Conservation (phyloP, 116 monocot genomes). For the Dioscorea cayenensis region DNA sequence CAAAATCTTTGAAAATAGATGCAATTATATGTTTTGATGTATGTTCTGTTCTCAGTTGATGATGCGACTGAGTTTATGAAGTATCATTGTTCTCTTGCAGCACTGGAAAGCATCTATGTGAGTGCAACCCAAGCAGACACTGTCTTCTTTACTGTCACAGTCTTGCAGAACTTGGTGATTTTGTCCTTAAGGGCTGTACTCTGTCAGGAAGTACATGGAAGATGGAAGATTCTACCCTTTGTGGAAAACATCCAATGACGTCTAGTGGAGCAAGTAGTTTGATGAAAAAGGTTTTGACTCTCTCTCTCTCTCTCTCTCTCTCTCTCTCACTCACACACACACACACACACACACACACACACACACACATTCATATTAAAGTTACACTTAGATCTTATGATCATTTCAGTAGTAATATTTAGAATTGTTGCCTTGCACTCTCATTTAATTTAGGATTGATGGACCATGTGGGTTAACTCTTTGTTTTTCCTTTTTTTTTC, state of each 20-base stretch:
- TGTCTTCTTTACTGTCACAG: slow-evolving; percentile 66
- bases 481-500: background rate
- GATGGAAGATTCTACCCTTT: slow-evolving; percentile 1
- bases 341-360: no score
- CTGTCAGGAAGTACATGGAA: background rate
- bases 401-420: no score
- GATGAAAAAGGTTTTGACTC: slow-evolving; percentile 33
- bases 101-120: slow-evolving; percentile 83
- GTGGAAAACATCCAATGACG: background rate
- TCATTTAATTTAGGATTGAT: no score
- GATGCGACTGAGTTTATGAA: no score
- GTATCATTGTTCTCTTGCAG: slow-evolving; percentile 22
- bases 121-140: slow-evolving; percentile 53
- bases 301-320: no score
- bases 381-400: no score
- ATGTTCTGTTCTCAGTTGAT: no score
- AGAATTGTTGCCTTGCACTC: no score
- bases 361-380: no score
- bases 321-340: no score
- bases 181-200: slow-evolving; percentile 25
- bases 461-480: no score
- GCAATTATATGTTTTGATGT: background rate
- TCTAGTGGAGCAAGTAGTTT: slow-evolving; percentile 14
- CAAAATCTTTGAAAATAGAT: no score
- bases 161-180: slow-evolving; percentile 64